Evolutionary conservation across 345 rosid genomes (phyloP), one percentile per base, ranked within the genome.

Genomic region (Eucalyptus paniculata): DNA sequence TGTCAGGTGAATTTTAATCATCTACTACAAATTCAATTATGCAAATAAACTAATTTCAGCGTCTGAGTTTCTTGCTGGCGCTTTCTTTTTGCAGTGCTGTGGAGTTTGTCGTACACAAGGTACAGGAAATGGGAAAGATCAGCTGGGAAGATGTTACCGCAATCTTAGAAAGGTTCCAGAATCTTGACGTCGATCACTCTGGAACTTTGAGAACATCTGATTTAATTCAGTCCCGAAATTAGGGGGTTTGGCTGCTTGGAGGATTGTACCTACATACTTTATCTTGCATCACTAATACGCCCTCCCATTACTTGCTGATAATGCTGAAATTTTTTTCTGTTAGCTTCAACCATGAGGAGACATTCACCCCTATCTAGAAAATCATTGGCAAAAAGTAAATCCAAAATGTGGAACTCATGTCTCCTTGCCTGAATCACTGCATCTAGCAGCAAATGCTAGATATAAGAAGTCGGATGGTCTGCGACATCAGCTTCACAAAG

Each of bases 61-160:
- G 44, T 72, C 26, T 72, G 45, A 34, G 82, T 72, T 34, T 72
- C 82, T 72, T 72, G 82, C 45, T 34, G 45, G 44, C 83, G 47
- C 86, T 28, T 87, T 47, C 42, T 50, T 37, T 86, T 30, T 18
- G 12, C 94, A 95, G 94, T 37, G 90, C 91, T 24, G 91, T 94
- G 12, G 96, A 95, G 80, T 94, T 93, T 87, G 87, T 93, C 3
- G n/a, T 95, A 67, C 88, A 90, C 87, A 89, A 91, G 88, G 80
- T 92, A 2, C 88, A 92, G 91, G 94, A 93, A 87, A 92, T 94
- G 96, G 94, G 92, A 89, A 95, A 93, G 92, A 92, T 94, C 34
- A 54, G 50, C 44, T 86, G 89, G 67, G 94, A 92, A 87, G 96
- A 94, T 87, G 51, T 93, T 44, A 54, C 91, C 67, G 26, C 91